Evolutionary conservation across 768 basidiomycete genomes (phyloP).

Genomic region (Kwoniella pini): DNA sequence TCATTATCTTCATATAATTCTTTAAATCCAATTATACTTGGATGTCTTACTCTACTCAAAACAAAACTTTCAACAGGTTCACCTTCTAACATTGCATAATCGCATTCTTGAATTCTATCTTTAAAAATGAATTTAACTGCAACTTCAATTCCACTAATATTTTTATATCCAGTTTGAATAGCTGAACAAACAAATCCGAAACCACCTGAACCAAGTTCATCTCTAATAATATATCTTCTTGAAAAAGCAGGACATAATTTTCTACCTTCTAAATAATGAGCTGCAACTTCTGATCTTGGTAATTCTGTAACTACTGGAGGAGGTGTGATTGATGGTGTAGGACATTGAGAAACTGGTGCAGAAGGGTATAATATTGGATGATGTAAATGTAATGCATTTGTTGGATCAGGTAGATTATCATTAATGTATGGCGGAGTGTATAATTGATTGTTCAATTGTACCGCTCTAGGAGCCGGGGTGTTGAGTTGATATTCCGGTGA

Average conservation of each 20-base stretch:
- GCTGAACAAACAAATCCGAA: constrained; percentile 96
- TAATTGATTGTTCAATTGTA: constrained; percentile 7
- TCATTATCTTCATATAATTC: constrained; percentile 79
- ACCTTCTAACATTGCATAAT: constrained; percentile 29
- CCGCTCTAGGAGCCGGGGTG: not conserved
- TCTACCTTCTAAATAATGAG: constrained; percentile 29
- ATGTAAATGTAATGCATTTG: constrained; percentile 12
- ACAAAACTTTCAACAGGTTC: constrained; percentile 77
- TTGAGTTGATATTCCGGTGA: constrained; percentile 12
- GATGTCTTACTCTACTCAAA: constrained; percentile 69
- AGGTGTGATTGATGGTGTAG: constrained; percentile 5
- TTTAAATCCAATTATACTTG: constrained; percentile 77
- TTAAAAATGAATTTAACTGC: constrained; percentile 96
- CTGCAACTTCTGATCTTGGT: constrained; percentile 28
- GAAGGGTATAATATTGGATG: constrained; percentile 15
- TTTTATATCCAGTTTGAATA: constrained; percentile 58
- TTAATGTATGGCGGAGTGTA: constrained; percentile 15
- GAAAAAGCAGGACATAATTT: constrained; percentile 43
- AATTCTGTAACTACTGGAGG: not conserved
- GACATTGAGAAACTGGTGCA: constrained; percentile 7
- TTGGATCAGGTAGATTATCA: not conserved
- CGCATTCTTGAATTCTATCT: constrained; percentile 58
- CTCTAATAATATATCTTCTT: constrained; percentile 47
- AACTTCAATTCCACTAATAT: constrained; percentile 64
- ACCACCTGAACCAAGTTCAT: constrained; percentile 76